Conservation (phyloP, 2,329 filamentous ascomycete genomes). For the Fusarium sp. region DNA sequence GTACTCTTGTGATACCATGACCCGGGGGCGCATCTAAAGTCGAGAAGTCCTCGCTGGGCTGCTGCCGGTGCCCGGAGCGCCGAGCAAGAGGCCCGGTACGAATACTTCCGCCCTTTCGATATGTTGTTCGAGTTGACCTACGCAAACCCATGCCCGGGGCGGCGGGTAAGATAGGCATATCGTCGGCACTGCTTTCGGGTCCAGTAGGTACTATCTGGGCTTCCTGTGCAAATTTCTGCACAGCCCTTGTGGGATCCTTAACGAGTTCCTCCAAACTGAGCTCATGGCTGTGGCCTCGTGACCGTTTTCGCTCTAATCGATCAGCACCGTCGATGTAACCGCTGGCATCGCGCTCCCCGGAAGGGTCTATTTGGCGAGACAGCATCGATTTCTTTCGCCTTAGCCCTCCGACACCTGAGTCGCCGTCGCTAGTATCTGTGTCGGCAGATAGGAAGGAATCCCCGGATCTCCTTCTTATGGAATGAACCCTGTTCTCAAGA, state of each 20-base stretch:
- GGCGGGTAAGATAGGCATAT: conserved; percentile 87
- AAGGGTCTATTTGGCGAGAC: conserved; percentile 88
- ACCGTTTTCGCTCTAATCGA: conserved; percentile 79
- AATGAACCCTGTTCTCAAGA: conserved; percentile 90
- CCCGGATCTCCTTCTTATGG: conserved; percentile 86
- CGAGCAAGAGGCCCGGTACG: conserved; percentile 84
- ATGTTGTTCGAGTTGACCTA: conserved; percentile 91
- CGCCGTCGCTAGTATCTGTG: conserved; percentile 63
- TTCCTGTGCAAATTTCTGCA: conserved; percentile 76
- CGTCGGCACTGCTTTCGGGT: conserved; percentile 67
- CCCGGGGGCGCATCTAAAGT: conserved; percentile 62
- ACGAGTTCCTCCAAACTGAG: conserved; percentile 86
- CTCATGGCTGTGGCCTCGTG: conserved; percentile 69
- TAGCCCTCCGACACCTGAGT: conserved; percentile 73
- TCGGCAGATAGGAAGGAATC: conserved; percentile 75
- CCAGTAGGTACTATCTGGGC: conserved; percentile 61
- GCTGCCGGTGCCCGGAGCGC: conserved; percentile 72
- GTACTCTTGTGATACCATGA: conserved; percentile 70
- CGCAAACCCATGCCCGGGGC: conserved; percentile 84
- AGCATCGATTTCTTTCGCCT: conserved; percentile 95
- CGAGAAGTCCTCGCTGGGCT: conserved; percentile 68
- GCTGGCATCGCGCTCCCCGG: conserved; percentile 67
- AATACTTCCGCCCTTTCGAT: conserved; percentile 86
- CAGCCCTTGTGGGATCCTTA: conserved; percentile 79
- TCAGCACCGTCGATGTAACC: conserved; percentile 89